Percentiles rank a stretch among this genome's conserved stretches.
These are phyloP conservation scores for Escovopsis weberi DNA, from an alignment of 2,329 filamentous ascomycete species.

Conservation along the genomic window DNA sequence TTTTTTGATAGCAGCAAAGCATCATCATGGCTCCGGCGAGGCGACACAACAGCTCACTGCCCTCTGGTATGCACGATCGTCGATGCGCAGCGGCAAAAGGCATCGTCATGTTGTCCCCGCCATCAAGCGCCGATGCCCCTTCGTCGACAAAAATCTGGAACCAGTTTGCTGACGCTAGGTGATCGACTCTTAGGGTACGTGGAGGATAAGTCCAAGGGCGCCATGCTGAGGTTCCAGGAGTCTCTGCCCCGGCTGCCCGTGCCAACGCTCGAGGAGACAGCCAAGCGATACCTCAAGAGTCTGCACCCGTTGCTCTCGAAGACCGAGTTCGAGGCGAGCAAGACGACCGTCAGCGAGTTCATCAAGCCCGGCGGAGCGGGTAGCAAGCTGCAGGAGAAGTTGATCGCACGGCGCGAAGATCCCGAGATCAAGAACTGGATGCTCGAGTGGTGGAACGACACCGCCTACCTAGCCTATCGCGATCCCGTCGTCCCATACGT, in stretches of 20 bases:
- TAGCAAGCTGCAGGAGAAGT: conserved; percentile 72
- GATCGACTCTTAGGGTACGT: conserved; percentile 45
- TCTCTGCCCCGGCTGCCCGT: conserved; percentile 71
- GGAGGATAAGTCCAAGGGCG: conserved; percentile 65
- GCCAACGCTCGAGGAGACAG: conserved; percentile 69
- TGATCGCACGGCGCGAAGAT: conserved; percentile 65
- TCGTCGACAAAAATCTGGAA: background rate
- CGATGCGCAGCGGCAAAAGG: background rate
- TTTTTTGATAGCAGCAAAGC: conserved; percentile 1
- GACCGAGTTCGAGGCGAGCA: conserved; percentile 55
- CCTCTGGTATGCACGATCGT: conserved; percentile 27
- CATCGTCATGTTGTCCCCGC: background rate
- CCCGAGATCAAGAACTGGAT: conserved; percentile 86
- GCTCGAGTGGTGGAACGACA: conserved; percentile 95
- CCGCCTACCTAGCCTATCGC: conserved; percentile 82
- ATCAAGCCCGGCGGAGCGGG: conserved; percentile 75
- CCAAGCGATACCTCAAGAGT: conserved; percentile 65
- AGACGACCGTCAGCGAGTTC: conserved; percentile 78
- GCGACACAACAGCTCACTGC: conserved; percentile 44
- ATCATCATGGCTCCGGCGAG: conserved; percentile 36
- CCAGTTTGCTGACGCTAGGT: background rate
- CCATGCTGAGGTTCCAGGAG: conserved; percentile 74
- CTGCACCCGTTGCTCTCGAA: conserved; percentile 59
- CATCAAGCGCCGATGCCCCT: background rate
- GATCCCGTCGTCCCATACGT: conserved; percentile 96